Conservation (phyloP, 2,329 filamentous ascomycete species). For the Helicocarpus griseus region DNA sequence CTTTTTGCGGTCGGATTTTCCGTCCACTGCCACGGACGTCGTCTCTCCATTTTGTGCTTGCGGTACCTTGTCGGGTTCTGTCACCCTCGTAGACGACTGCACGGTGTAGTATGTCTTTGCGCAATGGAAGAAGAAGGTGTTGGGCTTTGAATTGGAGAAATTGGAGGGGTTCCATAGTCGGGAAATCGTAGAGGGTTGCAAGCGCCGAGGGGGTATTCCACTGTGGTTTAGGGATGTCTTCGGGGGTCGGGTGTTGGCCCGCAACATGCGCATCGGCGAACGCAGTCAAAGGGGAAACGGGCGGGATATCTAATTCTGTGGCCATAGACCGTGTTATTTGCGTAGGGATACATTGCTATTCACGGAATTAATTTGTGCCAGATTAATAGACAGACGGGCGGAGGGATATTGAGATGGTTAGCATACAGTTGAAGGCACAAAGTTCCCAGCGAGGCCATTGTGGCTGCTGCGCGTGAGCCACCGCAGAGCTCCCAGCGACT, state of each 20-base stretch:
- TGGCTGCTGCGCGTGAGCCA: slow-evolving; percentile 31
- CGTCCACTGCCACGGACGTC: slow-evolving; percentile 75
- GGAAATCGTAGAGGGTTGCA: slow-evolving; percentile 83
- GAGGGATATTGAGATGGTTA: not conserved
- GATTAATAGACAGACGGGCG: slow-evolving; percentile 5
- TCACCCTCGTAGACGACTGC: slow-evolving; percentile 92
- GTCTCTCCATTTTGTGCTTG: slow-evolving; percentile 66
- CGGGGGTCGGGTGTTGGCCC: slow-evolving; percentile 2
- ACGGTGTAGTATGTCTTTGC: slow-evolving; percentile 84
- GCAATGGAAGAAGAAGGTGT: slow-evolving; percentile 77
- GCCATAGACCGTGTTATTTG: slow-evolving; percentile 32
- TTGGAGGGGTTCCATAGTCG: slow-evolving; percentile 69
- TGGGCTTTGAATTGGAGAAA: slow-evolving; percentile 70
- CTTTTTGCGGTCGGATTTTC: slow-evolving; percentile 83
- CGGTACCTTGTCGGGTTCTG: slow-evolving; percentile 75
- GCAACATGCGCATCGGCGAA: slow-evolving; percentile 9
- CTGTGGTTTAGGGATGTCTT: slow-evolving; percentile 15
- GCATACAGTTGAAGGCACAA: slow-evolving; percentile 5
- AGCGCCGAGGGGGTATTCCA: slow-evolving; percentile 52
- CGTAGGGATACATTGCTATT: slow-evolving; percentile 12
- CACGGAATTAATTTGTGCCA: slow-evolving; percentile 4
- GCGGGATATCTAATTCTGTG: slow-evolving; percentile 33
- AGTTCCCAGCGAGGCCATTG: slow-evolving; percentile 11
- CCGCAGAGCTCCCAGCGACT: slow-evolving; percentile 26
- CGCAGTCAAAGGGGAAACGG: slow-evolving; percentile 19